Evolutionary conservation across 352 stramenopile genomes (phyloP).

Genomic region (Hyaloperonospora brassicae): DNA sequence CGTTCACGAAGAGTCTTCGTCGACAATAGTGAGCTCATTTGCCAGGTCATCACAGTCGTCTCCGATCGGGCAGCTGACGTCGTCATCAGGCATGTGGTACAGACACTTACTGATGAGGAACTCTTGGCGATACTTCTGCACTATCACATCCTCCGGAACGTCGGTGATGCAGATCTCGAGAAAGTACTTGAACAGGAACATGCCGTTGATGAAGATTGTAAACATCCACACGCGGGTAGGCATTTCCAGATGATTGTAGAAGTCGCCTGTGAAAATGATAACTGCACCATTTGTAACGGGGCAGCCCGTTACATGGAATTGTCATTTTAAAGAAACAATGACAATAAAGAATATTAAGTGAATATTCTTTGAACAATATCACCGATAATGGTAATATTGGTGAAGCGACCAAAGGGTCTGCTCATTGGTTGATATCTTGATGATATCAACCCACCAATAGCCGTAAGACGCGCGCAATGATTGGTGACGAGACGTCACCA

Average conservation of each 20-base stretch:
- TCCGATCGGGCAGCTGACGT: constrained; percentile 32
- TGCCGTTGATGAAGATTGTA: constrained; percentile 61
- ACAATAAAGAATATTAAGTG: too few species aligned
- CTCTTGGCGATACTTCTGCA: constrained; percentile 67
- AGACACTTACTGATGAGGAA: constrained; percentile 86
- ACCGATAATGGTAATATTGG: too few species aligned
- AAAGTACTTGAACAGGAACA: constrained; percentile 83
- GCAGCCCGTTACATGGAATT: too few species aligned
- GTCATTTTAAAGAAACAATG: too few species aligned
- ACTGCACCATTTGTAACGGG: constrained; percentile 90
- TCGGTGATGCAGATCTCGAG: constrained; percentile 71
- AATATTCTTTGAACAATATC: too few species aligned
- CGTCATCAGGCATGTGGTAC: constrained; percentile 76
- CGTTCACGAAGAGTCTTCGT: constrained; percentile 40
- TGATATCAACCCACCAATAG: too few species aligned
- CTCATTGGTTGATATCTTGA: too few species aligned
- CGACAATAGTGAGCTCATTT: constrained; percentile 46
- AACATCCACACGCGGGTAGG: constrained; percentile 70
- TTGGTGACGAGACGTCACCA: too few species aligned
- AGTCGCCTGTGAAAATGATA: constrained; percentile 88
- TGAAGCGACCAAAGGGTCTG: too few species aligned
- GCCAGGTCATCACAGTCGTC: constrained; percentile 33
- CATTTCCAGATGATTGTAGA: constrained; percentile 51
- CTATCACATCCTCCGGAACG: constrained; percentile 56
- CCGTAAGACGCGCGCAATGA: too few species aligned